phyloP scores from a whole-genome alignment of 768 basidiomycete species.

The Mycena belliarum region DNA sequence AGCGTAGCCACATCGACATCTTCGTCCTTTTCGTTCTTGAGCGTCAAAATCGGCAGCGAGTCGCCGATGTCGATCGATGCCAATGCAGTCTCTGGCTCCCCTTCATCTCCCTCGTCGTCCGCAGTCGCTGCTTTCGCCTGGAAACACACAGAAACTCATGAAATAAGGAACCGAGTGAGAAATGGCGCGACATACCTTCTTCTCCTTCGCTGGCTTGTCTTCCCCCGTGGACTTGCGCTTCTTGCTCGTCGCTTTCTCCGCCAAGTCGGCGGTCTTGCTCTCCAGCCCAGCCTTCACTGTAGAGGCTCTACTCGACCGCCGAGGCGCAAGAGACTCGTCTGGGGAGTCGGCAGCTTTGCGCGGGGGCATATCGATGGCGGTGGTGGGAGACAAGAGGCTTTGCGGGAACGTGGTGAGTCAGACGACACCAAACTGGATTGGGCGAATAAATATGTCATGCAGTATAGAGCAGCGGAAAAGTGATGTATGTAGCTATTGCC shows the following conservation, averaged over 20 bases:
- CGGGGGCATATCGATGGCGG: conserved; percentile 33
- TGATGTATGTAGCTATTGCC: conserved; percentile 16
- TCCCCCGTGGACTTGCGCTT: conserved; percentile 36
- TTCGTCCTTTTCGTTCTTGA: conserved; percentile 86
- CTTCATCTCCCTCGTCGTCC: conserved; percentile 28
- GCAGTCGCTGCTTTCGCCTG: conserved; percentile 34
- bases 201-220: conserved; percentile 34
- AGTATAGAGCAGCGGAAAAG: conserved; percentile 2
- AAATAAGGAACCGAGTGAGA: background rate
- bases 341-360: conserved; percentile 35
- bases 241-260: conserved; percentile 30
- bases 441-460: conserved; percentile 10
- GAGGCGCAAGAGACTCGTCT: conserved; percentile 39
- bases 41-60: conserved; percentile 64
- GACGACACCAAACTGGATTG: conserved; percentile 14
- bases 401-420: conserved; percentile 5
- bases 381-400: conserved; percentile 17
- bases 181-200: conserved; percentile 49
- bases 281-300: conserved; percentile 37
- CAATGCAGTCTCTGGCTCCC: conserved; percentile 24
- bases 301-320: conserved; percentile 55
- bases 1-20: conserved; percentile 70
- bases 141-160: conserved; percentile 12
- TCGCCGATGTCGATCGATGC: conserved; percentile 70
- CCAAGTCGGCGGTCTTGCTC: conserved; percentile 40